phyloP scores from a whole-genome alignment of 2,329 filamentous ascomycete species.

The Arthrobotrys iridis region DNA sequence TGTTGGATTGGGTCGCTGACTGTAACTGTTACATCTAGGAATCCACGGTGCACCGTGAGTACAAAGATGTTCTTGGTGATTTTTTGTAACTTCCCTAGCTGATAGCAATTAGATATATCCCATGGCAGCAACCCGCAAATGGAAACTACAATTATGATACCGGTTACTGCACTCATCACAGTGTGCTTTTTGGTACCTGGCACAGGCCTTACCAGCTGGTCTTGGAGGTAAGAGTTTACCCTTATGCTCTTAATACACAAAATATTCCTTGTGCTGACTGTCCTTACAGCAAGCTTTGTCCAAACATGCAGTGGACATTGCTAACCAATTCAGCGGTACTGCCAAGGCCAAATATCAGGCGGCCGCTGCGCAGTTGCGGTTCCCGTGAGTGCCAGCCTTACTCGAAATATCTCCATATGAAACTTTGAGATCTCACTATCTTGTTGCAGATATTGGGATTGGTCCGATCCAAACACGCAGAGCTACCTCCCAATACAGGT shows the following conservation, averaged over 20 bases:
- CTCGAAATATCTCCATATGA: neutral
- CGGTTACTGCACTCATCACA: conserved; percentile 21
- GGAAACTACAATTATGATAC: neutral
- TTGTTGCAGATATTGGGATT: conserved; percentile 56
- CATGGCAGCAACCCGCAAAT: conserved; percentile 3
- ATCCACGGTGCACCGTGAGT: conserved; percentile 35
- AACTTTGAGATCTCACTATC: conserved; percentile 4
- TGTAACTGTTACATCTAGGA: neutral
- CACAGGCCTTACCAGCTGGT: conserved; percentile 58
- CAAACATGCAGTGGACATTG: conserved; percentile 34
- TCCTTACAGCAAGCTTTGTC: conserved; percentile 48
- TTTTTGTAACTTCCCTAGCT: neutral
- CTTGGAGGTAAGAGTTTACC: conserved; percentile 55
- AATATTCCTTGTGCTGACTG: neutral
- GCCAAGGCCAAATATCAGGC: conserved; percentile 51
- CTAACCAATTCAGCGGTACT: conserved; percentile 49
- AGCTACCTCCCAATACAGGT: conserved; percentile 45
- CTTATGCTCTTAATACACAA: conserved; percentile 5
- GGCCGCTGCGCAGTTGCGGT: conserved; percentile 50
- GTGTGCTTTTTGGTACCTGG: conserved; percentile 58
- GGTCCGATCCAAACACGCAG: conserved; percentile 38
- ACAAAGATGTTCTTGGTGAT: neutral
- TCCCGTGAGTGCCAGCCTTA: conserved; percentile 50
- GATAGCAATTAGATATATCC: neutral
- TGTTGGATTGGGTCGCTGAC: neutral